Base-by-base conservation (phyloP, 129 eudicot species). In the Helianthus tuberosus region DNA sequence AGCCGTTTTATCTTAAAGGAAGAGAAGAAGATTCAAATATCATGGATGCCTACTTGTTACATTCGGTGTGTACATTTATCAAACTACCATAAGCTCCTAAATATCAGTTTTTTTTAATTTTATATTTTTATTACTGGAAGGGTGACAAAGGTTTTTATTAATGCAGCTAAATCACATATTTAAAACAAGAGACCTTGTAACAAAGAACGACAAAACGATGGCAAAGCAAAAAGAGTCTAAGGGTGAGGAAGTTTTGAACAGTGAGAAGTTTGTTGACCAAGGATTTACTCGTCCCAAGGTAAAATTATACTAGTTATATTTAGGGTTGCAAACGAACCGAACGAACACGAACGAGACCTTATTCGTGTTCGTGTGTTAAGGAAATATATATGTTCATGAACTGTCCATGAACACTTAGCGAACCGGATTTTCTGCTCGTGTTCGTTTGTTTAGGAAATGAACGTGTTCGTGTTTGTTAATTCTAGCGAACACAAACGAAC, bases 231-330 rank as follows among this genome's bases (percentile, higher is more conserved):
- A 82, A 54, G 89, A 86, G 61, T 73, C 53, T 43, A 71, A 78
- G 55, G 75, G 71, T 23, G 88, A 73, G 43, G 89, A 79, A 72
- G 51, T 61, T 71, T n/a, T 77, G 2, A 80, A 80, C 53, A 60
- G 66, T 48, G 85, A 85, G 58, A 64, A 48, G 49, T 88, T 61
- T 66, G 90, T 78, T 78, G 97, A 95, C 69, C 96, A 82, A 32
- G 99, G 99, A 2, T 95, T 88, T 74, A 91, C 96, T 64, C 97
- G 93, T 32, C 96, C 99, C 11, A 95, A 95, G 96, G 99, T 95
- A 6, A 81, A 35, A 6, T 47, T 54, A 43, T 32, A 52, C 10
- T 8, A 43, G 36, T 32, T 32, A 32, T 32, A 32, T 32, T 3
- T 32, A 32, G 36, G 36, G 36, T 32, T 32, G 36, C 36, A 32